Conservation (phyloP, 2,329 filamentous ascomycete species). For the Trichophyton simii region DNA sequence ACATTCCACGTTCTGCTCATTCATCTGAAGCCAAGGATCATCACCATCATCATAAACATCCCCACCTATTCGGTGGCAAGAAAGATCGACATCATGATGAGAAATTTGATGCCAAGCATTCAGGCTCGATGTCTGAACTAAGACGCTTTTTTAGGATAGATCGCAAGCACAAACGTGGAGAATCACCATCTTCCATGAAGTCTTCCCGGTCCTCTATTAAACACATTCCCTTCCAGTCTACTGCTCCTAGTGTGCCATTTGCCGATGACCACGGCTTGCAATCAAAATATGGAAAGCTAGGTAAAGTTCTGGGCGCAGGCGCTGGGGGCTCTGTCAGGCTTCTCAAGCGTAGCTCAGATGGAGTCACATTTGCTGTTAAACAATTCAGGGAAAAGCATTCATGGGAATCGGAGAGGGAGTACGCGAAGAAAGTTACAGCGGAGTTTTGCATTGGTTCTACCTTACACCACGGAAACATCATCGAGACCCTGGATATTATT, state of each 20-base stretch:
- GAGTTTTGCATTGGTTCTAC: conserved; percentile 98
- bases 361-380: conserved; percentile 91
- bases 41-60: conserved; percentile 18
- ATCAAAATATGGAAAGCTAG: conserved; percentile 91
- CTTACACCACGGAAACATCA: conserved; percentile 93
- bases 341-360: conserved; percentile 86
- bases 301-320: conserved; percentile 82
- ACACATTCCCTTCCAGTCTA: conserved; percentile 42
- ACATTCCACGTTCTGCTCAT: conserved; percentile 37
- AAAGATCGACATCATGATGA: conserved; percentile 40
- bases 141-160: conserved; percentile 88
- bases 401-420: conserved; percentile 89
- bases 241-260: conserved; percentile 56
- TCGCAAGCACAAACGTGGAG: conserved; percentile 49
- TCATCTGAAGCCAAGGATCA: conserved; percentile 27
- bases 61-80: conserved; percentile 43
- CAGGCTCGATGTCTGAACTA: conserved; percentile 83
- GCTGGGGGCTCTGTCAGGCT: conserved; percentile 88
- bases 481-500: conserved; percentile 93
- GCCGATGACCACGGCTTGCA: conserved; percentile 83
- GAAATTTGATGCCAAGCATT: conserved; percentile 38
- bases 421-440: conserved; percentile 94
- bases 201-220: conserved; percentile 41
- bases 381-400: conserved; percentile 86
- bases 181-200: conserved; percentile 49